A percentile compares a stretch with the other conserved stretches of the same genome.
phyloP scores from a whole-genome alignment of 257 asterid genomes.

The Vinca minor region DNA sequence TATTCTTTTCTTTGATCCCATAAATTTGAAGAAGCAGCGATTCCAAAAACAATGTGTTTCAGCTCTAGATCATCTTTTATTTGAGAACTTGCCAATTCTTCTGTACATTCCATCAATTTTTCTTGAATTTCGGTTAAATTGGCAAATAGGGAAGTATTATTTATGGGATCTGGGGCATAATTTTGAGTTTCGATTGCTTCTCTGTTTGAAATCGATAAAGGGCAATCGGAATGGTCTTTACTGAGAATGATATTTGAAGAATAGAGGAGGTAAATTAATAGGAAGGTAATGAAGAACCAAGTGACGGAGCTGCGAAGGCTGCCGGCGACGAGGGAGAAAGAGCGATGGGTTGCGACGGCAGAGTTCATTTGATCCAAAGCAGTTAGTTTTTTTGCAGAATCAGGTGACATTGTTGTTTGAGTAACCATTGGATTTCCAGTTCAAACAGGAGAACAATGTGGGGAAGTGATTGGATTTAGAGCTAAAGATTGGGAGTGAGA shows the following conservation, averaged over 20 bases:
- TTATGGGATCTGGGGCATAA: not conserved
- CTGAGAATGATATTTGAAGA: slow-evolving; percentile 40
- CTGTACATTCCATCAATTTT: not conserved
- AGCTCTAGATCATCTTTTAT: slow-evolving; percentile 23
- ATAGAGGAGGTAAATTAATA: slow-evolving; percentile 39
- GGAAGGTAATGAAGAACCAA: slow-evolving; percentile 32
- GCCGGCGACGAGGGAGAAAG: slow-evolving; percentile 1
- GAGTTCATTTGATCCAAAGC: slow-evolving; percentile 23
- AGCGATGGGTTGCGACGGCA: slow-evolving; percentile 21
- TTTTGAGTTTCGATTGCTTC: slow-evolving; percentile 10
- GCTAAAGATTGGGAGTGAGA: slow-evolving; percentile 19
- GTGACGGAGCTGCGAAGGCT: slow-evolving; percentile 37
- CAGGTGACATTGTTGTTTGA: slow-evolving; percentile 7
- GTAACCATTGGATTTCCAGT: not conserved
- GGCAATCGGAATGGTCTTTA: slow-evolving; percentile 19
- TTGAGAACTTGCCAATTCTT: not conserved
- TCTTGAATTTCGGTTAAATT: not conserved
- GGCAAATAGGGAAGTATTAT: not conserved
- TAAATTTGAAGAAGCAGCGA: slow-evolving; percentile 56
- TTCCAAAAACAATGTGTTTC: slow-evolving; percentile 50
- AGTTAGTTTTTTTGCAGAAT: not conserved
- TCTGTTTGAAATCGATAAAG: slow-evolving; percentile 15
- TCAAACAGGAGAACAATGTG: too few species aligned
- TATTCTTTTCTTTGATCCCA: slow-evolving; percentile 65
- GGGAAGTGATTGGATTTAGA: slow-evolving; percentile 25